Conservation (phyloP, 208 protist species). For the Acanthamoeba lenticulata region DNA sequence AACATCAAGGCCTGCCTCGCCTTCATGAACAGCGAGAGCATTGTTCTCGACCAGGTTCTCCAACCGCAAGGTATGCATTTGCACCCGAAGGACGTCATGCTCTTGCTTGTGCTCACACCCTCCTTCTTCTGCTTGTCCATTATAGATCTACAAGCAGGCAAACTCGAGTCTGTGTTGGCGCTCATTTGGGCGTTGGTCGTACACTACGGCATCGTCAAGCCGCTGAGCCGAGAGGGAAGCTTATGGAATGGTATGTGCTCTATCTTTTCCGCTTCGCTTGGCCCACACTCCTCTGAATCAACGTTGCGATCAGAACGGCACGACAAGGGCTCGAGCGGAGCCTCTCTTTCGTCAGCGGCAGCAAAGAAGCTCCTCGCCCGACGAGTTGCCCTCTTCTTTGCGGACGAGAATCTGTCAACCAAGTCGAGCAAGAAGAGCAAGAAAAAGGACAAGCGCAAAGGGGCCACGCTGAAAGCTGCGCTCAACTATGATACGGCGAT, state of each 20-base stretch:
- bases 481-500: background rate
- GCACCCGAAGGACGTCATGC: background rate
- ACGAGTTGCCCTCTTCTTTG: background rate
- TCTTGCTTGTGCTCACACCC: background rate
- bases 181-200: background rate
- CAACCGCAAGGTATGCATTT: constrained; percentile 13
- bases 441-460: background rate
- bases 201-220: background rate
- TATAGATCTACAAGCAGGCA: background rate
- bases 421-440: background rate
- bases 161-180: background rate
- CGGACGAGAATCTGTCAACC: background rate
- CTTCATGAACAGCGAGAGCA: background rate
- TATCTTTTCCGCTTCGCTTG: background rate
- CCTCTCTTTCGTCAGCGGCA: background rate
- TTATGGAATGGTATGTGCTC: background rate
- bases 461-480: background rate
- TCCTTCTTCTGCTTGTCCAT: background rate
- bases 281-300: background rate
- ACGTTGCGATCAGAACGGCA: background rate
- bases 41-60: background rate
- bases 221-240: background rate
- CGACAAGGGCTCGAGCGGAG: background rate
- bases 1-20: background rate
- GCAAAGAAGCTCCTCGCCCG: background rate